Conservation (phyloP, 768 basidiomycete species). For the Hydnomerulius pinastri region DNA sequence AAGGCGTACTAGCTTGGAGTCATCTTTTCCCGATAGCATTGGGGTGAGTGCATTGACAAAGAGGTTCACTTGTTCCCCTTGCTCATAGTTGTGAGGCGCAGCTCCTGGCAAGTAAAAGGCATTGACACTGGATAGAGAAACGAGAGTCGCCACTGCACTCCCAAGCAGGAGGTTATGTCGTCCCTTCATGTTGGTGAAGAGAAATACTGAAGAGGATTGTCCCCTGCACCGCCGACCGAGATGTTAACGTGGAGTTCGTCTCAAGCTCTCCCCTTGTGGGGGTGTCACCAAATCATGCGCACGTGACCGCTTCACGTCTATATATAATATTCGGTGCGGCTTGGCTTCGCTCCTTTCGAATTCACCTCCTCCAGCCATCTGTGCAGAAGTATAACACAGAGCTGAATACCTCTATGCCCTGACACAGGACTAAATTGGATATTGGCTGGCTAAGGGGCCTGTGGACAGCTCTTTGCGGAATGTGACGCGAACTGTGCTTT, state of each 20-base stretch:
- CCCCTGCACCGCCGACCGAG: neutral
- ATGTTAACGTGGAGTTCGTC: neutral
- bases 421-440: no score
- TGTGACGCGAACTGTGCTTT: no score
- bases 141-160: slow-evolving; percentile 12
- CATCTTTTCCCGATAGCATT: slow-evolving; percentile 66
- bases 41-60: slow-evolving; percentile 91
- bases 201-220: neutral
- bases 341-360: no score
- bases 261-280: no score
- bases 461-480: no score
- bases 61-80: slow-evolving; percentile 74
- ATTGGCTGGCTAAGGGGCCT: no score
- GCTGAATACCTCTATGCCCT: no score
- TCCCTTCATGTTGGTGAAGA: slow-evolving; percentile 22
- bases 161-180: slow-evolving; percentile 14
- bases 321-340: no score
- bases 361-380: no score
- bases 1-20: slow-evolving; percentile 70
- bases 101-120: slow-evolving; percentile 94
- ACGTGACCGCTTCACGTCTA: no score
- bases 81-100: slow-evolving; percentile 79
- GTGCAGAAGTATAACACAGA: no score
- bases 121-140: slow-evolving; percentile 24
- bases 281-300: no score